Conservation (phyloP, 73 alveolate species). For the Paramecium pentaurelia region DNA sequence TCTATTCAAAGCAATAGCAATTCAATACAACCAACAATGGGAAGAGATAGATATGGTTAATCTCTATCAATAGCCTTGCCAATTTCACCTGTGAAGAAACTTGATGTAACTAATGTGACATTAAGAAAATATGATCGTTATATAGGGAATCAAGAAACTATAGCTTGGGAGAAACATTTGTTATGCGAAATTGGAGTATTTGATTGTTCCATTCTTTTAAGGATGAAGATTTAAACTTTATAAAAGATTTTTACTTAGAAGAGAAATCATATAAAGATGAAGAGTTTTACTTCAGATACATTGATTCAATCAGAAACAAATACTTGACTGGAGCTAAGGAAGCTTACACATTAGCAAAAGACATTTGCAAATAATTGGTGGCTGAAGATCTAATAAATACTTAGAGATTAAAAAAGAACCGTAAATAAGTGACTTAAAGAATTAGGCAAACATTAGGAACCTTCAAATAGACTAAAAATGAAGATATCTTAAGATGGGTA, state of each 20-base stretch:
- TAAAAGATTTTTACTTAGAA: conserved; percentile 7
- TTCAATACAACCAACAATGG: not conserved
- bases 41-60: not conserved
- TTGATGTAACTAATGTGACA: not conserved
- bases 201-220: not conserved
- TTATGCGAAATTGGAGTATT: not conserved
- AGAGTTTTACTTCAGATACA: not conserved
- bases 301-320: not conserved
- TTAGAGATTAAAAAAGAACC: not conserved
- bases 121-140: conserved; percentile 8
- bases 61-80: not conserved
- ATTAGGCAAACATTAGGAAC: not conserved
- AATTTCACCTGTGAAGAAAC: not conserved
- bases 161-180: conserved; percentile 27
- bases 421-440: not conserved
- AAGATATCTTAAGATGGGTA: conserved; percentile 25
- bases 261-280: not conserved
- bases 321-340: not conserved
- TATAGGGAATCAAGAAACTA: not conserved
- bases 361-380: not conserved
- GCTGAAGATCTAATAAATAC: not conserved
- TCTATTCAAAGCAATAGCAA: not conserved
- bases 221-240: conserved; percentile 26
- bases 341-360: not conserved
- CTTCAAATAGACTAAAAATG: not conserved